Evolutionary conservation across 768 basidiomycete species (phyloP), one percentile per base, ranked within the genome.

Genomic region (Lepiota brunneoincarnata): DNA sequence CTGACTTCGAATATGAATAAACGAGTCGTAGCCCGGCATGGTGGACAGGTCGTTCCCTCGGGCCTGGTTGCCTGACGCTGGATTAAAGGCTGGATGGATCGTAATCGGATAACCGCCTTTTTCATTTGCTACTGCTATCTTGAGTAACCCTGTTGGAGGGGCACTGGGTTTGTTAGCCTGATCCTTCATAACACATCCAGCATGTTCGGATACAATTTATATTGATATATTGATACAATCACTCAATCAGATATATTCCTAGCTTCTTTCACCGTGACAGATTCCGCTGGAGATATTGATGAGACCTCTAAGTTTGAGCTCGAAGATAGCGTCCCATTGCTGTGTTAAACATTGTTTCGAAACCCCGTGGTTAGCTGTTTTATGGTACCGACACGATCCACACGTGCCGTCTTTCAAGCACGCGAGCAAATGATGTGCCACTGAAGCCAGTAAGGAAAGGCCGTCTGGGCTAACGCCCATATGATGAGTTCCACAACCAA

Each of bases 1-100:
- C 20, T 59, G 51, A 54, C 53, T 40, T 48, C 39, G 26, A 36
- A 54, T 40, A 40, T 45, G 23, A 42, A 34, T 28, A 54, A 54
- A 21, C 48, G 53, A 54, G 12, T 17, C 6, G 37, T 15, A 18
- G 37, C n/a, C 41, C n/a, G n/a, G n/a, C 37, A 31, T 23, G 23
- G n/a, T 11, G 20, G 2, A 17, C 20, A 20, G 11, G 36, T 28
- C 38, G n/a, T 20, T 23, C 12, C 21, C 31, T 34, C 45, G 38
- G 44, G 17, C 37, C 44, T 40, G 18, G 21, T 20, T 23, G n/a
- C 38, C 46, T 41, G 46, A 21, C 45, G 28, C 41, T 34, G 41
- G 28, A 14, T 39, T 28, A n/a, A 15, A 18, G 15, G 21, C 24
- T 24, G 15, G 24, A 24, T 44, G 21, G 3, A 3, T 9, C 21